Base-by-base conservation (phyloP, 306 rosid species). In the Crataegus laevigata region DNA sequence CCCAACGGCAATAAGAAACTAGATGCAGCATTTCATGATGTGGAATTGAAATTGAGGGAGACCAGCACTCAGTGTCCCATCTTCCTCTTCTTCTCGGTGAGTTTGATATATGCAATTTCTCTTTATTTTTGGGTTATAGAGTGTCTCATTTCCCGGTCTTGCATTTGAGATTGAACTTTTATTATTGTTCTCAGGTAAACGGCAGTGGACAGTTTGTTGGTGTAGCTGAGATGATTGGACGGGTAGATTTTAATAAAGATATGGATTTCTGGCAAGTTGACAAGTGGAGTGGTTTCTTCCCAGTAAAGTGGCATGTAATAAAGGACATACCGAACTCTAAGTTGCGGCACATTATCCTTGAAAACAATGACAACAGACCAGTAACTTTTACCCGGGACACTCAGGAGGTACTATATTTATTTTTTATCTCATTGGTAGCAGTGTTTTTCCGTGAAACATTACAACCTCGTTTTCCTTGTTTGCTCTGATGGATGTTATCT, bases 71-170 rank as follows among this genome's bases (percentile, higher is more conserved):
- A 22, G 74, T 89, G 88, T 72, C 98, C 96, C 22, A 59, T 91
- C 71, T 93, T 93, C 79, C 96, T 93, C 63, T 91, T 93, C 87
- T 93, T 93, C 83, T 93, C 98, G 8, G 98, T 93, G 82, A 91
- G 91, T 87, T 77, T 40, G 19, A 12, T 66, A 25, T 47, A 73
- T n/a, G 61, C 28, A 14, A 11, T 42, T 40, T 40, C 13, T 72
- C 18, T 38, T 38, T 3, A 4, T 25, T 10, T 58, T 65, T 34
- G 52, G 24, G 45, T 74, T 80, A 40, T 32, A 30, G 10, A 19
- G 71, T 15, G 24, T 40, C 19, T 36, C 21, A 1, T 54, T 25
- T 2, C 43, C 36, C 17, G 1, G 57, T 4, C 21, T 2, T 59
- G 6, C 36, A 15, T 50, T 14, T 14, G 42, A 9, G 4, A 15